Evolutionary conservation across 495 filamentous ascomycete genomes (phyloP).

Genomic region (Letharia lupina): DNA sequence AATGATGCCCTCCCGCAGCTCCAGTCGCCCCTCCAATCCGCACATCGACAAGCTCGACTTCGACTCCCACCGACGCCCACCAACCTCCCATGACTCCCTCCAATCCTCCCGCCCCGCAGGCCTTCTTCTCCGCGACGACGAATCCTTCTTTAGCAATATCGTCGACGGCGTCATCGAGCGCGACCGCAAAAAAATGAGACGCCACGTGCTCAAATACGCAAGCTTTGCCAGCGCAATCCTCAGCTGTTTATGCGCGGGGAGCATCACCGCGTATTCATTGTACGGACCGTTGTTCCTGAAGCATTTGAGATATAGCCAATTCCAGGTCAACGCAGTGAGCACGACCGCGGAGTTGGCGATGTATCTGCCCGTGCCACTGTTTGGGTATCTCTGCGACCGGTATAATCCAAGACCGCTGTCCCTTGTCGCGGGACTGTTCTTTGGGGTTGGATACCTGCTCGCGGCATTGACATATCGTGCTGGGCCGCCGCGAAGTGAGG

Average conservation of each 20-base stretch:
- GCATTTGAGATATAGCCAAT: conserved; percentile 74
- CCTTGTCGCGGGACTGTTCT: conserved; percentile 59
- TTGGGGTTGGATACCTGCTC: conserved; percentile 72
- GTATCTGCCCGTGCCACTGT: conserved; percentile 82
- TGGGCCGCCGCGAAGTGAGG: conserved; percentile 47
- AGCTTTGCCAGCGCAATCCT: conserved; percentile 56
- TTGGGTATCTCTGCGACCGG: conserved; percentile 85
- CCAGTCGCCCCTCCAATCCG: conserved; percentile 64
- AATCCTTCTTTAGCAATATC: conserved; percentile 52
- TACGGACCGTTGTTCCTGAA: conserved; percentile 84
- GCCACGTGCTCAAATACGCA: conserved; percentile 41
- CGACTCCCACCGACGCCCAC: conserved; percentile 40
- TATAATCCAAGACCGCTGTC: conserved; percentile 68
- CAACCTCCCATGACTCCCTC: conserved; percentile 29
- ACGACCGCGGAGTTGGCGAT: conserved; percentile 76
- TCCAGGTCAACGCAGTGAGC: conserved; percentile 81
- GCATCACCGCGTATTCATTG: conserved; percentile 79
- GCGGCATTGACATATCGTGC: conserved; percentile 70
- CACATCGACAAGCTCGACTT: conserved; percentile 62
- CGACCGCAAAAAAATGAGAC: conserved; percentile 46
- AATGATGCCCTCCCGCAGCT: conserved; percentile 21
- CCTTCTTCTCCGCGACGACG: conserved; percentile 36
- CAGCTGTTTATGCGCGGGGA: conserved; percentile 69
- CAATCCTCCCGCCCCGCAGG: conserved; percentile 23
- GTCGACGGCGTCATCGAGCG: conserved; percentile 53